Conservation (phyloP, 805 yeast species). For the Ogataea siamensis region DNA sequence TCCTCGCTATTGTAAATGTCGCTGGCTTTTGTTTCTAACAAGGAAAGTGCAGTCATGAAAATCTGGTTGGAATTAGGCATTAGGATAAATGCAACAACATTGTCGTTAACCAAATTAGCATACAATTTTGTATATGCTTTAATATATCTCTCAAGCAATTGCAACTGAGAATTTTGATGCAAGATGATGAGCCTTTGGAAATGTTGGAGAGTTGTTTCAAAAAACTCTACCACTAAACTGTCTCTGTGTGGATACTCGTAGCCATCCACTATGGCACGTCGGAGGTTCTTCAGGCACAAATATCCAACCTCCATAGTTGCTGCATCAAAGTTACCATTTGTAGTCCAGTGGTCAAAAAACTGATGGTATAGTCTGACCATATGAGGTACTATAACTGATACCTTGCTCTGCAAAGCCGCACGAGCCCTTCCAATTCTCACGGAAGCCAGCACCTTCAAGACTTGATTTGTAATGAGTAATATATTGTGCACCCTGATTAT, state of each 20-base stretch:
- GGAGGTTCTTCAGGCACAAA: conserved; percentile 66
- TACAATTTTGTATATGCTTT: conserved; percentile 76
- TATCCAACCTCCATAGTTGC: conserved; percentile 73
- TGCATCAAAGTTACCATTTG: conserved; percentile 39
- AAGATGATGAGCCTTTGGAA: conserved; percentile 53
- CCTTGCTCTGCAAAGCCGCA: conserved; percentile 70
- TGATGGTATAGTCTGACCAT: conserved; percentile 57
- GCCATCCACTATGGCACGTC: conserved; percentile 76
- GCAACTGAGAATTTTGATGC: conserved; percentile 49
- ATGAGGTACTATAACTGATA: conserved; percentile 59
- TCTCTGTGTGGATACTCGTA: conserved; percentile 66
- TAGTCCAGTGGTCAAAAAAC: conserved; percentile 64
- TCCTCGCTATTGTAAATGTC: conserved; percentile 56
- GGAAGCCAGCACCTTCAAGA: conserved; percentile 68
- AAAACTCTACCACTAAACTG: conserved; percentile 56
- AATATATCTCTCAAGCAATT: conserved; percentile 64
- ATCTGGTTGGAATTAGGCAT: conserved; percentile 63
- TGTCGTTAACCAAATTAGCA: conserved; percentile 52
- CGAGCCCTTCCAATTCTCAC: conserved; percentile 83
- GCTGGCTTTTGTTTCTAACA: conserved; percentile 65
- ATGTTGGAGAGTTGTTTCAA: conserved; percentile 55
- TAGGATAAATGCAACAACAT: conserved; percentile 70
- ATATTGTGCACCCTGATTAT: conserved; percentile 58
- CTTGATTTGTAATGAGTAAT: conserved; percentile 68
- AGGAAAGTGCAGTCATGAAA: conserved; percentile 55